Conservation (phyloP, 345 rosid genomes). For the Brassica cretica region DNA sequence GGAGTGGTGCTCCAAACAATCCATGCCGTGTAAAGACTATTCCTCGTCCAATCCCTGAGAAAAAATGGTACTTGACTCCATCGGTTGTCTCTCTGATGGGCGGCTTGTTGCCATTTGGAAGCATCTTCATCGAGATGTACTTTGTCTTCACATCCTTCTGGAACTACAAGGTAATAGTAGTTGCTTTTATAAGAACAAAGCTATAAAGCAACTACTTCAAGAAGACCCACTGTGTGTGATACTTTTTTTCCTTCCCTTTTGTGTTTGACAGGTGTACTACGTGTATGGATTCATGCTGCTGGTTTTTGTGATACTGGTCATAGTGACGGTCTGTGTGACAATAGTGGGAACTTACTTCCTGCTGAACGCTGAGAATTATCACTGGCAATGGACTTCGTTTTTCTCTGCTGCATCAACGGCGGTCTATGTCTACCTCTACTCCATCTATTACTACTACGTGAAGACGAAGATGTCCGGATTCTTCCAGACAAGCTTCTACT, state of each 20-base stretch:
- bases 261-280: neutral
- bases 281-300: slow-evolving; percentile 4
- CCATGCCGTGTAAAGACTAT: slow-evolving; percentile 97
- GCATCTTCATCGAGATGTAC: slow-evolving; percentile 97
- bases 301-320: neutral
- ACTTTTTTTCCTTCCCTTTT: too few species aligned
- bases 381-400: slow-evolving; percentile 4
- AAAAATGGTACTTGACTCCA: slow-evolving; percentile 94
- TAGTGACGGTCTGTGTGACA: neutral
- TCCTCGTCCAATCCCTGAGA: slow-evolving; percentile 96
- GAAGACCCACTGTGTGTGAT: too few species aligned
- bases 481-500: neutral
- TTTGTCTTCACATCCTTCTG: slow-evolving; percentile 97
- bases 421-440: neutral
- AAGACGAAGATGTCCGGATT: neutral
- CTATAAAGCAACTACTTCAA: too few species aligned
- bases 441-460: neutral
- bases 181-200: neutral
- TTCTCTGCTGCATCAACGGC: neutral
- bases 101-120: slow-evolving; percentile 88
- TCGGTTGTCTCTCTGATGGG: slow-evolving; percentile 93
- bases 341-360: neutral
- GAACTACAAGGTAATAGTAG: slow-evolving; percentile 82
- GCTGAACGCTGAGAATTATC: neutral
- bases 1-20: slow-evolving; percentile 95